Conservation (phyloP, 306 rosid genomes). For the Prunus persica region DNA sequence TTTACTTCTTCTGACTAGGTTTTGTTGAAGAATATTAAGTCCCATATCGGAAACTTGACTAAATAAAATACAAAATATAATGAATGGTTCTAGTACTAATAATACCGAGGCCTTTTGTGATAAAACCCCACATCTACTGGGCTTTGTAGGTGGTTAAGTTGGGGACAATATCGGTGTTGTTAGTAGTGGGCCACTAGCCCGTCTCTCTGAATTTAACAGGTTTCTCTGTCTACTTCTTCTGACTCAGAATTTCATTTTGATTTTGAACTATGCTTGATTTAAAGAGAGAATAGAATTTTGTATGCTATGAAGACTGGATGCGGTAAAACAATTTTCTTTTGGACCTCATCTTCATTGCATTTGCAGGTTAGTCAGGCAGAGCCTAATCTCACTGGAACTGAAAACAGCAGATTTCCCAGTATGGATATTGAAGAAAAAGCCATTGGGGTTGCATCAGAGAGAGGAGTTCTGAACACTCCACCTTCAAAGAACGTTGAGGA, state of each 20-base stretch:
- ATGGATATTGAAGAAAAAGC: conserved; percentile 1
- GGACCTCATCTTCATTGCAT: not conserved
- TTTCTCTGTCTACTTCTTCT: not conserved
- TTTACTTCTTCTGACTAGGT: not conserved
- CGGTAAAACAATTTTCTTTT: not conserved
- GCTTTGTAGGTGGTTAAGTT: no score
- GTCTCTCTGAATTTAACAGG: no score
- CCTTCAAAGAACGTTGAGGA: conserved; percentile 30
- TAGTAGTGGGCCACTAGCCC: no score
- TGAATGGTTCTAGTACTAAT: no score
- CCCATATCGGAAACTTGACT: no score
- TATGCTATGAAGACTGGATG: not conserved
- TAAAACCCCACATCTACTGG: no score
- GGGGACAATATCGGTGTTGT: no score
- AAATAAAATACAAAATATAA: no score
- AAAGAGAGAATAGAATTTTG: not conserved
- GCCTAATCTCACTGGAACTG: not conserved
- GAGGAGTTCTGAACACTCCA: conserved; percentile 10
- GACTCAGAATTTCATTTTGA: not conserved
- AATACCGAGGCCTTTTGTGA: no score
- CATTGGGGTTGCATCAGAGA: not conserved
- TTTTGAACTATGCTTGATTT: no score
- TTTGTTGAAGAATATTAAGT: no score
- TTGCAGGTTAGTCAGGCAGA: conserved; percentile 22
- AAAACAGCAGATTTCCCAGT: not conserved